Evolutionary conservation across 2,329 filamentous ascomycete genomes (phyloP).

Genomic region (Nakataea oryzae): DNA sequence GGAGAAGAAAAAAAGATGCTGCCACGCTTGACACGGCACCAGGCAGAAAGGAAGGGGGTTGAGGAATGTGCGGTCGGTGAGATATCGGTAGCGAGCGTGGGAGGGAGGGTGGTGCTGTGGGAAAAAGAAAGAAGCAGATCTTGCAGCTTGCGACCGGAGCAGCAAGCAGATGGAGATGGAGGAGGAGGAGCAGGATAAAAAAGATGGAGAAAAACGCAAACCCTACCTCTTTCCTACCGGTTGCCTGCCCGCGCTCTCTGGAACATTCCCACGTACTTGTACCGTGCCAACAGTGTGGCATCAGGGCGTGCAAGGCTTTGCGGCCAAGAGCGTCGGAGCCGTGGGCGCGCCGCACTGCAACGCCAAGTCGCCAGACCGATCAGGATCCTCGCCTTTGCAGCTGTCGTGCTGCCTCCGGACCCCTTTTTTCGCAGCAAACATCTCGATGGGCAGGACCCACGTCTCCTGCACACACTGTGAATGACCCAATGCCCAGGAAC

Average conservation of each 20-base stretch:
- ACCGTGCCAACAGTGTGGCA: neutral
- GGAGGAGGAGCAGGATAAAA: too few species aligned
- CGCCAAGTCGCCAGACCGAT: neutral
- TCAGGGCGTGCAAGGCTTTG: neutral
- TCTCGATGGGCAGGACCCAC: too few species aligned
- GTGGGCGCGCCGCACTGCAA: neutral
- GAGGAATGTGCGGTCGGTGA: too few species aligned
- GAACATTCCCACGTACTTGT: neutral
- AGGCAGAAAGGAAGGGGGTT: neutral
- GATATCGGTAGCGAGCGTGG: neutral
- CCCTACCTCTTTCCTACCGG: too few species aligned
- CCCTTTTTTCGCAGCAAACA: neutral
- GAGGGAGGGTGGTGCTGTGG: neutral
- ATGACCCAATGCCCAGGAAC: neutral
- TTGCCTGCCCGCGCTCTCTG: neutral
- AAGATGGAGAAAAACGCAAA: neutral
- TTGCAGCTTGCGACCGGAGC: neutral
- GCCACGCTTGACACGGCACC: neutral
- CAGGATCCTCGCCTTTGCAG: neutral
- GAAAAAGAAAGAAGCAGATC: neutral
- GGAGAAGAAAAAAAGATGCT: neutral
- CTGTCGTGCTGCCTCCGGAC: neutral
- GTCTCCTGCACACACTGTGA: neutral
- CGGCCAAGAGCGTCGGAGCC: neutral
- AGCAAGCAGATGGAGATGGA: neutral